phyloP scores from a whole-genome alignment of 352 stramenopile species.

The Pythium aristosporum region DNA sequence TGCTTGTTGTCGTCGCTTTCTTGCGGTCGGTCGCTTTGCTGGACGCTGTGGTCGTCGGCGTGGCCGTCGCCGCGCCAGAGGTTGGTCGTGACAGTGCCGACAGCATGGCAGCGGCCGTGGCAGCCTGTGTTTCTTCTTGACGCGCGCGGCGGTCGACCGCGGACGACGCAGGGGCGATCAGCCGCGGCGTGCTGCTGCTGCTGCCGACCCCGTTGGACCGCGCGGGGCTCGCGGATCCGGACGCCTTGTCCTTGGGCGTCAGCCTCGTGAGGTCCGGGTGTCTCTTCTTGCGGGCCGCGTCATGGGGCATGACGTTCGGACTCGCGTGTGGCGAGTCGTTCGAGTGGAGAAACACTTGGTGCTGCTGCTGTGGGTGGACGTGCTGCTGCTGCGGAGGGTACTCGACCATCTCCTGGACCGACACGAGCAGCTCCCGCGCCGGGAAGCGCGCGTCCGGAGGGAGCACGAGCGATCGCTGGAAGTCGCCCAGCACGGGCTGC shows the following conservation, averaged over 20 bases:
- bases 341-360: conserved; percentile 2
- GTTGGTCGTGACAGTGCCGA: conserved; percentile 13
- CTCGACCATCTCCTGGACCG: conserved; percentile 21
- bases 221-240: conserved; percentile 2
- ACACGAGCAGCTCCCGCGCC: conserved; percentile 21
- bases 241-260: conserved; percentile 20
- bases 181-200: conserved; percentile 1
- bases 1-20: neutral
- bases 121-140: conserved; percentile 22
- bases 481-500: conserved; percentile 18
- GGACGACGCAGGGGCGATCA: conserved; percentile 12
- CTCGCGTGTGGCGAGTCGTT: neutral
- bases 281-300: conserved; percentile 13
- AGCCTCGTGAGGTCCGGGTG: conserved; percentile 14
- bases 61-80: neutral
- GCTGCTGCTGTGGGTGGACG: neutral
- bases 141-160: conserved; percentile 11
- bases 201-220: neutral
- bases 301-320: neutral
- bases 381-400: conserved; percentile 1
- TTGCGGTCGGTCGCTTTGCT: neutral
- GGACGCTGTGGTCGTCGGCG: neutral
- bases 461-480: conserved; percentile 24
- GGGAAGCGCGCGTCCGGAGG: conserved; percentile 21
- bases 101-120: conserved; percentile 13